Evolutionary conservation across 331 rosid species (phyloP), one percentile per base, ranked within the genome.

Genomic region (Spiraea crenata): DNA sequence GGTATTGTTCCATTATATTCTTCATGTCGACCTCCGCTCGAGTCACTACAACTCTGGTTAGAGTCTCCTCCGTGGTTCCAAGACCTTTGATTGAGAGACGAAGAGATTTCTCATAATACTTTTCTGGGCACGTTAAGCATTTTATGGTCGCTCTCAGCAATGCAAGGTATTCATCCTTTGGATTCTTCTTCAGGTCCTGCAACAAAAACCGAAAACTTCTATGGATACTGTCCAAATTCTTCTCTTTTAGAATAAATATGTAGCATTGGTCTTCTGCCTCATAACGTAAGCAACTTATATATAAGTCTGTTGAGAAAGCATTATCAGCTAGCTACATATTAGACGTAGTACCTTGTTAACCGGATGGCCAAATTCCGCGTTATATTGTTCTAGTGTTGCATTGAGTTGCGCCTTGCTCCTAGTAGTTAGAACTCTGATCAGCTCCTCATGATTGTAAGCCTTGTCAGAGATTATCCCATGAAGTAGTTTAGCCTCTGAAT

Each of bases 41-140:
- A 15, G 88, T 86, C 37, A 83, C 82, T 20, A 86, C 83, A 47
- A 88, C 92, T 69, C 95, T 82, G 12, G 97, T 83, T 15, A 88
- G 84, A 56, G 87, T 86, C 75, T 84, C 95, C 75, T 90, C 92
- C 57, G 83, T 85, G 0, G 89, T 85, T 57, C 92, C 92, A 9
- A 46, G 77, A 57, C 72, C 67, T 69, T 86, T 88, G 72, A 88
- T 81, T 15, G 92, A 71, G 41, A 74, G 71, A 11, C 92, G 86
- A 46, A 82, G 3, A 57, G 76, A 63, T 80, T 88, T 85, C 83
- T 75, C 89, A 25, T 81, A 88, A 74, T 86, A 84, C 50, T 45
- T 80, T 75, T 86, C 89, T 0, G 89, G 87, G 57, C 75, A 77
- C 45, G 74, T 63, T 76, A 86, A 66, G 79, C 92, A 83, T 79